phyloP scores from a whole-genome alignment of 2,329 filamentous ascomycete species.

The Fonsecaea pedrosoi region DNA sequence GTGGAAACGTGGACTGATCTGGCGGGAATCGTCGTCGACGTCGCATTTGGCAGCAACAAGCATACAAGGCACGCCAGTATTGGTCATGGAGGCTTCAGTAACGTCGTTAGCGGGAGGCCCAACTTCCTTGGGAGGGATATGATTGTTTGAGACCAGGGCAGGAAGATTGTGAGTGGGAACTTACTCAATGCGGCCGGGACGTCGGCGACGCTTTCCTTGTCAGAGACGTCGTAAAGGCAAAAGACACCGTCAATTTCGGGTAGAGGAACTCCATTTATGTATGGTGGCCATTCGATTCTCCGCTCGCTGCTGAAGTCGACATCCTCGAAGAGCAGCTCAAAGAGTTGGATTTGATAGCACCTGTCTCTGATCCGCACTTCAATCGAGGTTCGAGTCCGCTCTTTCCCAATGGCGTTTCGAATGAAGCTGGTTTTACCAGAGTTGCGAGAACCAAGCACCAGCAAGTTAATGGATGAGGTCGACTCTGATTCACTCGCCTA shows the following conservation, averaged over 20 bases:
- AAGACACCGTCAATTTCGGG: conserved; percentile 83
- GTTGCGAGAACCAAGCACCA: conserved; percentile 60
- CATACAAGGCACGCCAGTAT: conserved; percentile 65
- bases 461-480: conserved; percentile 64
- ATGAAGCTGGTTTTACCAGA: conserved; percentile 68
- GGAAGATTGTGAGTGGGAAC: conserved; percentile 43
- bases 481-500: conserved; percentile 29
- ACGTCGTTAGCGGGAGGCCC: conserved; percentile 3
- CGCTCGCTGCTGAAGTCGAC: conserved; percentile 58
- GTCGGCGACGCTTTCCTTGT: conserved; percentile 74
- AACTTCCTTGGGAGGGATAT: neutral
- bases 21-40: conserved; percentile 70
- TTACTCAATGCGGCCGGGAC: conserved; percentile 80
- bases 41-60: conserved; percentile 93
- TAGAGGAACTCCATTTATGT: conserved; percentile 68
- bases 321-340: conserved; percentile 62
- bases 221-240: conserved; percentile 86
- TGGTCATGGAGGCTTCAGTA: conserved; percentile 35
- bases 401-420: conserved; percentile 60
- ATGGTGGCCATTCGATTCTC: conserved; percentile 58
- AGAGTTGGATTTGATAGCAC: conserved; percentile 62
- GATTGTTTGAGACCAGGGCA: neutral
- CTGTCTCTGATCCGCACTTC: conserved; percentile 64
- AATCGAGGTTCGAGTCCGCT: conserved; percentile 44
- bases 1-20: conserved; percentile 73